A percentile compares a stretch with the other conserved stretches of the same genome.
Conservation (phyloP, 768 basidiomycete species). For the Phlegmacium glaucopus region DNA sequence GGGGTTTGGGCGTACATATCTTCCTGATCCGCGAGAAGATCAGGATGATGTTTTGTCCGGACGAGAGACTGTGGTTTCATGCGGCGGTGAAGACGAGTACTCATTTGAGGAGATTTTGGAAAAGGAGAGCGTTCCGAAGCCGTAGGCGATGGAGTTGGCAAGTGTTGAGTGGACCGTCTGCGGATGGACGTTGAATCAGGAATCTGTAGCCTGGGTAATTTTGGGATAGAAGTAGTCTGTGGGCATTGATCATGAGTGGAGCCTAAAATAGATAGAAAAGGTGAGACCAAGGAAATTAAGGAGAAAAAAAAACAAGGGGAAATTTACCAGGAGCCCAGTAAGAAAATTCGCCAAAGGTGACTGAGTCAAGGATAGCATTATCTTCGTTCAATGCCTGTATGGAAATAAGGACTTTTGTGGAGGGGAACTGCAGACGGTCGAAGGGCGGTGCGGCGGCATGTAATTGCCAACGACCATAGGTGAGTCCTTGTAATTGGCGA, state of each 20-base stretch:
- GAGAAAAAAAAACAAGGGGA: conserved; percentile 7
- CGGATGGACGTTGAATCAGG: conserved; percentile 30
- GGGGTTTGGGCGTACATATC: conserved; percentile 50
- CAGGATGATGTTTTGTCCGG: conserved; percentile 40
- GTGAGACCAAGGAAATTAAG: background rate
- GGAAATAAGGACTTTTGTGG: conserved; percentile 48
- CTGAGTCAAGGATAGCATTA: conserved; percentile 55
- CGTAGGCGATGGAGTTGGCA: conserved; percentile 38
- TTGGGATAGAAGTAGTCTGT: conserved; percentile 14
- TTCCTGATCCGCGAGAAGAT: conserved; percentile 29
- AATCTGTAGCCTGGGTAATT: conserved; percentile 32
- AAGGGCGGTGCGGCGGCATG: conserved; percentile 59
- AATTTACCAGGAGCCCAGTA: conserved; percentile 49
- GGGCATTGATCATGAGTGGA: conserved; percentile 11
- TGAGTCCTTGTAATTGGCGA: conserved; percentile 41
- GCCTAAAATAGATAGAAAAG: conserved; percentile 8
- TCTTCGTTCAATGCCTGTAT: conserved; percentile 60
- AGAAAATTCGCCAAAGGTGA: conserved; percentile 70
- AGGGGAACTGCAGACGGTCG: conserved; percentile 36
- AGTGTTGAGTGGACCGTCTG: conserved; percentile 34
- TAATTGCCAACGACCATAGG: conserved; percentile 60
- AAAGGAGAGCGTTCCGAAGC: conserved; percentile 32
- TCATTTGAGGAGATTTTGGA: conserved; percentile 22
- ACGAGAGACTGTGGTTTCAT: conserved; percentile 40
- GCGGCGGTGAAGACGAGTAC: conserved; percentile 38